Base-by-base conservation (phyloP, 2,329 filamentous ascomycete species). In the Cylindrodendrum hubeiense region DNA sequence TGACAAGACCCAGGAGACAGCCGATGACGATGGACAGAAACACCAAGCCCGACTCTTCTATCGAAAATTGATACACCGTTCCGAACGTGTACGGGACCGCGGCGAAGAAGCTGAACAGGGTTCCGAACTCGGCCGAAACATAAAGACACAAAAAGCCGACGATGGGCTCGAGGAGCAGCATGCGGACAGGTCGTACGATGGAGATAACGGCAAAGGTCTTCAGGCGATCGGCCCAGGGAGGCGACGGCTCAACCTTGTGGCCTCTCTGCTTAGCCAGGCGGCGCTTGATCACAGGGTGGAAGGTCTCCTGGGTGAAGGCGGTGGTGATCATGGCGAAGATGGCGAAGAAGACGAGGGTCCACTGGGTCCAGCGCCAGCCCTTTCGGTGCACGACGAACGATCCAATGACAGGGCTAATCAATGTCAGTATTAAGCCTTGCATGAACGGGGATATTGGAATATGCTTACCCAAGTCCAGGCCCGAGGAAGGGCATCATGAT, bases 151-250 rank as follows among this genome's bases (percentile, higher is more conserved):
- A 76, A 59, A 89, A 87, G 12, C 85, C 84, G 2, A 91, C 85
- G 39, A 92, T 90, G 3, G 89, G 89, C 70, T 92, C 90, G 1
- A 85, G 84, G 43, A 89, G 73, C 8, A 91, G 80, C 82, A 92
- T 89, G 47, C 84, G 82, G 1, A 89, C 19, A 0, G 88, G 88
- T 12, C 87, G 80, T 17, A 86, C 65, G 1, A 87, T 74, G 2
- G 83, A 81, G 1, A 82, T 76, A 0, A 81, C 77, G 3, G 83
- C 65, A 62, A 86, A 84, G 1, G 66, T 19, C 21, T 67, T 70
- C 26, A 81, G 47, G 4, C 71, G 76, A 8, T 70, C 54, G 0
- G 50, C 9, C 4, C 77, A 15, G 0, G 80, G 75, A 0, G 75
- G 72, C 0, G 55, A 53, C 0, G 69, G 67, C 1, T 76, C 73